Evolutionary conservation across 2,329 filamentous ascomycete genomes (phyloP).

Genomic region (Furcasterigmium sp.): DNA sequence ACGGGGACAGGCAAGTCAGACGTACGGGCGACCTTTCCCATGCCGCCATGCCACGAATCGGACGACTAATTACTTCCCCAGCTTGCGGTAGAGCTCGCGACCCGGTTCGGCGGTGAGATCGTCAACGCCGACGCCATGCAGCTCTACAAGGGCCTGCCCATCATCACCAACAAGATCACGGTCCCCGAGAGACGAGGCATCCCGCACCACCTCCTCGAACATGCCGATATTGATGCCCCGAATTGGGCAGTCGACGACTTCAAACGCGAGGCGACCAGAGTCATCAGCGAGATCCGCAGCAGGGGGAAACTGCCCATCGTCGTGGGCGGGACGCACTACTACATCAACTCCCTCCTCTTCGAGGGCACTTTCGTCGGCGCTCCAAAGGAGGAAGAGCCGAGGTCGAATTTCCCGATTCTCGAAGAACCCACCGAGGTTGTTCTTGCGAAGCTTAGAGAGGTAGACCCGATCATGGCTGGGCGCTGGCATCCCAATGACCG

Average conservation of each 20-base stretch:
- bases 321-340: slow-evolving; percentile 94
- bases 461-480: slow-evolving; percentile 85
- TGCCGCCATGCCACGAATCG: neutral
- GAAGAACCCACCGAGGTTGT: slow-evolving; percentile 66
- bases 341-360: slow-evolving; percentile 84
- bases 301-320: slow-evolving; percentile 82
- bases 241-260: slow-evolving; percentile 83
- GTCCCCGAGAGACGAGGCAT: slow-evolving; percentile 69
- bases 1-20: slow-evolving; percentile 94
- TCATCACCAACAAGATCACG: slow-evolving; percentile 93
- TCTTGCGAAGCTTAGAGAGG: slow-evolving; percentile 64
- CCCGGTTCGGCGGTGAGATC: slow-evolving; percentile 80
- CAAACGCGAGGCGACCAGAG: slow-evolving; percentile 58
- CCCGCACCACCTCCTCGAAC: slow-evolving; percentile 82
- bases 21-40: slow-evolving; percentile 35
- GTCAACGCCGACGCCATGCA: slow-evolving; percentile 99
- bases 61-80: slow-evolving; percentile 26
- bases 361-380: slow-evolving; percentile 59
- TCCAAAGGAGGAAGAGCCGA: slow-evolving; percentile 28
- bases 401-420: slow-evolving; percentile 61
- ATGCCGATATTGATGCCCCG: slow-evolving; percentile 67
- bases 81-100: slow-evolving; percentile 86
- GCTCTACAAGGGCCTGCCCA: slow-evolving; percentile 83
- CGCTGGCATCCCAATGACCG: slow-evolving; percentile 92
- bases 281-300: slow-evolving; percentile 72